phyloP scores from a whole-genome alignment of 2,329 filamentous ascomycete genomes.

The Amauroascus niger region DNA sequence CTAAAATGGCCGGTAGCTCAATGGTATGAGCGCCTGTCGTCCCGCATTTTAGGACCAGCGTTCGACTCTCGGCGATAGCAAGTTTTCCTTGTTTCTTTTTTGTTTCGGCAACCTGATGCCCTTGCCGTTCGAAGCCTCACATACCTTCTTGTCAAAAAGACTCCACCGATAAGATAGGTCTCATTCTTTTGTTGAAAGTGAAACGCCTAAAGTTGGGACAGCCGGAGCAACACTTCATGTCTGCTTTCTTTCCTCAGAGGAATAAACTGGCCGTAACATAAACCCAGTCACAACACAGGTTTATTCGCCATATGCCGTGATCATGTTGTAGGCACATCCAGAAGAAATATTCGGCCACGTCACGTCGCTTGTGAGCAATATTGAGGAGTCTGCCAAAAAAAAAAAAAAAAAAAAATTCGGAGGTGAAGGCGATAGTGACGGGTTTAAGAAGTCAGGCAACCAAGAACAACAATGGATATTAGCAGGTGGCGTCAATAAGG shows the following conservation, averaged over 20 bases:
- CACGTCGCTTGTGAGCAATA: too few relatives aligned
- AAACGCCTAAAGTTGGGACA: neutral
- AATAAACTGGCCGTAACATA: too few relatives aligned
- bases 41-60: neutral
- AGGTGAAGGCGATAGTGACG: neutral
- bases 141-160: neutral
- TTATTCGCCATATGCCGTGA: too few relatives aligned
- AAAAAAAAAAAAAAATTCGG: too few relatives aligned
- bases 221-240: neutral
- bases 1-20: neutral
- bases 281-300: too few relatives aligned
- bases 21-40: neutral
- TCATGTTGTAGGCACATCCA: too few relatives aligned
- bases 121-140: neutral
- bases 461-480: too few relatives aligned
- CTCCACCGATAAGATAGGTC: neutral
- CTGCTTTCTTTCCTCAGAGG: too few relatives aligned
- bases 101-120: neutral
- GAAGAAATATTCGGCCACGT: too few relatives aligned
- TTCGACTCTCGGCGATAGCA: slow-evolving; percentile 3
- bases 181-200: neutral
- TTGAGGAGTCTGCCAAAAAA: too few relatives aligned
- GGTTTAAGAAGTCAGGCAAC: neutral
- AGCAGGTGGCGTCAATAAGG: too few relatives aligned
- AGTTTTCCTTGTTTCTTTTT: neutral